Percentiles rank a stretch among this genome's conserved stretches.
Conservation (phyloP, 345 rosid species). For the Orychophragmus violaceus region DNA sequence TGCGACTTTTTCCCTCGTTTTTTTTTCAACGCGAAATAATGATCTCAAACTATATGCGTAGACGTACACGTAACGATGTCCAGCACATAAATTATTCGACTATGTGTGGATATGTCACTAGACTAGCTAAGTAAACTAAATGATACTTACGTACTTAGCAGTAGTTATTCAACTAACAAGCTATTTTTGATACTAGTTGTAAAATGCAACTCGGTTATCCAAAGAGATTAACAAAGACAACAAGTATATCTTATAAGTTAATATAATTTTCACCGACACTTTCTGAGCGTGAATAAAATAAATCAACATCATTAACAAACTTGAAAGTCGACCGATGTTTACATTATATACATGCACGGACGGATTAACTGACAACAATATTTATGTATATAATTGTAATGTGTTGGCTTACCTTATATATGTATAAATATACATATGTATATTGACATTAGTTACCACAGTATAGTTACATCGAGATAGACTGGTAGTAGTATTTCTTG, state of each 20-base stretch:
- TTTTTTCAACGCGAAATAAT: background rate
- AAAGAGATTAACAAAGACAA: constrained; percentile 12
- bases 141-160: background rate
- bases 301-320: constrained; percentile 13
- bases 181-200: background rate
- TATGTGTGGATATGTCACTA: background rate
- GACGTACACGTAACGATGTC: constrained; percentile 10
- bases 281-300: background rate
- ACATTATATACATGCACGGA: constrained; percentile 9
- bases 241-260: background rate
- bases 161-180: constrained; percentile 4
- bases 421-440: background rate
- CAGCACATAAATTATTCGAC: background rate
- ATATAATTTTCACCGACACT: constrained; percentile 17
- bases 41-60: background rate
- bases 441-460: background rate
- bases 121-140: background rate
- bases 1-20: background rate
- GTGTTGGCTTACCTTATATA: background rate
- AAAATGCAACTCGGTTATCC: background rate
- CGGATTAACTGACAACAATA: background rate
- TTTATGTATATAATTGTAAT: background rate
- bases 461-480: too few relatives aligned
- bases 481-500: background rate
- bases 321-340: constrained; percentile 5